phyloP scores from a whole-genome alignment of 2,329 filamentous ascomycete species.

The Cordyceps fumosorosea region DNA sequence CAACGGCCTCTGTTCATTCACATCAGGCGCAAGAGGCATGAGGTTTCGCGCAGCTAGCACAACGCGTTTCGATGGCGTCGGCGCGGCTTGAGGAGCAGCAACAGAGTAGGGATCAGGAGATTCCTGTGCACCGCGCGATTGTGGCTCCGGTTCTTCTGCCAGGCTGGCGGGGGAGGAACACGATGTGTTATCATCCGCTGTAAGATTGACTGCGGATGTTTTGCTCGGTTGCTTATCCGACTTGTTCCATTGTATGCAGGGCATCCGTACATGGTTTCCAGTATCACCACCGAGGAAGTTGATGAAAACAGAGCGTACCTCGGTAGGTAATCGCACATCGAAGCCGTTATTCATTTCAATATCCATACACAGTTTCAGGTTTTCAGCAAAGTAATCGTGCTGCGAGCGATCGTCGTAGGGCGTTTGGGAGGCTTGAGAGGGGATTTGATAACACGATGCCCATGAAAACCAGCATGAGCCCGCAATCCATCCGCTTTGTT shows the following conservation, averaged over 20 bases:
- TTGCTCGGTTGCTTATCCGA: background rate
- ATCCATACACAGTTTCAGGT: background rate
- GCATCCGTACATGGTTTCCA: background rate
- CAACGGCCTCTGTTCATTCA: background rate
- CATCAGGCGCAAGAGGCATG: background rate
- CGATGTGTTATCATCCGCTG: background rate
- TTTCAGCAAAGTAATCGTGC: background rate
- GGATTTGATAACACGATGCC: background rate
- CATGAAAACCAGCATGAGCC: constrained; percentile 8
- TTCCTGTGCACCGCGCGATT: background rate
- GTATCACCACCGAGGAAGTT: constrained; percentile 2
- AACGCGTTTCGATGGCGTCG: background rate
- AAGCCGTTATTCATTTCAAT: background rate
- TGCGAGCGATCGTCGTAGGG: background rate
- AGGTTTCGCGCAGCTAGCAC: background rate
- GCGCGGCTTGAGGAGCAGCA: background rate
- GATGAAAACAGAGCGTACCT: background rate
- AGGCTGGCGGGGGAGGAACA: background rate
- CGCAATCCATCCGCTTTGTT: constrained; percentile 1
- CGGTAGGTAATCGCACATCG: background rate
- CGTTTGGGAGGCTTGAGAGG: background rate
- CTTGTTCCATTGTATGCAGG: background rate
- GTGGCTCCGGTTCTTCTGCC: background rate
- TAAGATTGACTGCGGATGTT: background rate
- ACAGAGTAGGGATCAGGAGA: background rate